These are phyloP conservation scores for Chaetothyriales sp. DNA, from an alignment of 2,329 filamentous ascomycete species.

Conservation along the genomic window DNA sequence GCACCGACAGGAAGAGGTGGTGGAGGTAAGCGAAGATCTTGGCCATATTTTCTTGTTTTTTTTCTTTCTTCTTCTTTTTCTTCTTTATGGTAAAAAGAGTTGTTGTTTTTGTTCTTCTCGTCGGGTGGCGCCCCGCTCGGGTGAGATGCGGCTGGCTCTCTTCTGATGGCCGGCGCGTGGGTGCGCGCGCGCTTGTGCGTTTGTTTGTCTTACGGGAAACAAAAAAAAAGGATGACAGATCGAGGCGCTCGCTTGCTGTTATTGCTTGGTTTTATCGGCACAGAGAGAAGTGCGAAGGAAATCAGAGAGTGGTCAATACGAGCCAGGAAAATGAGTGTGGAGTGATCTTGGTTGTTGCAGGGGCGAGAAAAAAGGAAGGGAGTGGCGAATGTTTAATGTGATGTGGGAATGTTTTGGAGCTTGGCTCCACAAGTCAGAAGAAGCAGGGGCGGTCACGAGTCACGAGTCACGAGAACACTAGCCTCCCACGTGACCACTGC, in stretches of 20 bases:
- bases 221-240: no score
- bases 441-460: no score
- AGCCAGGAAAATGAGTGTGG: neutral
- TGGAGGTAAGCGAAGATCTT: constrained; percentile 7
- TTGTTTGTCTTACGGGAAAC: no score
- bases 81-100: no score
- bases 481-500: no score
- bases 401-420: neutral
- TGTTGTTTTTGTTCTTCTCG: neutral
- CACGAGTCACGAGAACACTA: no score
- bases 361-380: neutral
- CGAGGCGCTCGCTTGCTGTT: neutral
- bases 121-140: neutral
- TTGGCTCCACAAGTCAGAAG: neutral
- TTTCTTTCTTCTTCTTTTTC: neutral
- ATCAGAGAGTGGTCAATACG: neutral
- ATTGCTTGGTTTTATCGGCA: neutral
- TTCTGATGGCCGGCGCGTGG: no score
- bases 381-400: neutral
- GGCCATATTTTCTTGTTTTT: neutral
- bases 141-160: no score
- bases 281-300: neutral
- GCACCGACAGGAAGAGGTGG: constrained; percentile 14
- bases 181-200: neutral
- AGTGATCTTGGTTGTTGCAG: neutral